These are phyloP conservation scores for Fomitopsis schrenkii DNA, from an alignment of 1,284 basidiomycete genomes.

Conservation along the genomic window DNA sequence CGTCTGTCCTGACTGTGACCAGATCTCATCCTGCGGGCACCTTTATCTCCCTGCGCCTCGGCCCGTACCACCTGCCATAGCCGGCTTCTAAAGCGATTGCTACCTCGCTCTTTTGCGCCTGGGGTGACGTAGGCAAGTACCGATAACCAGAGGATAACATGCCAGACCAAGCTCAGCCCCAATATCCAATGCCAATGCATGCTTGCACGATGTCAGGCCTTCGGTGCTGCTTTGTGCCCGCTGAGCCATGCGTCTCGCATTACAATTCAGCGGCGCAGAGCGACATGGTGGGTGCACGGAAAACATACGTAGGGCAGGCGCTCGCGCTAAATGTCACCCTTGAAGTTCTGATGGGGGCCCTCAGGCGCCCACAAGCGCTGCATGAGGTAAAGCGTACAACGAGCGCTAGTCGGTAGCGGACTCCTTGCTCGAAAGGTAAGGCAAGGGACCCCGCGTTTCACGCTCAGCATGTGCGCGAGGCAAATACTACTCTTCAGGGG, in stretches of 20 bases:
- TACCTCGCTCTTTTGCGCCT: background rate
- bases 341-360: constrained; percentile 1
- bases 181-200: background rate
- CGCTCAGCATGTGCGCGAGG: constrained; percentile 1
- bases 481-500: background rate
- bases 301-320: background rate
- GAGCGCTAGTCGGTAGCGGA: background rate
- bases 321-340: constrained; percentile 1
- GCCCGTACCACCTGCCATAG: background rate
- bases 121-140: background rate
- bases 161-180: background rate
- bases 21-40: background rate
- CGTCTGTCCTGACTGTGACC: background rate
- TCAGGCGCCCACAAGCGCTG: constrained; percentile 1
- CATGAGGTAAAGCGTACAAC: background rate
- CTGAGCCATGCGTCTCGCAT: background rate
- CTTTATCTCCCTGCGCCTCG: background rate
- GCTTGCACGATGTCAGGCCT: background rate
- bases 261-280: background rate
- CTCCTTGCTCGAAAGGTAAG: background rate
- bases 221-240: background rate
- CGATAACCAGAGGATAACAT: background rate
- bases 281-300: background rate
- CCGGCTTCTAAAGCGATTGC: background rate
- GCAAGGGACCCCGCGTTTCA: constrained; percentile 2